phyloP scores from a whole-genome alignment of 768 basidiomycete species.

The Tricholomella constricta region DNA sequence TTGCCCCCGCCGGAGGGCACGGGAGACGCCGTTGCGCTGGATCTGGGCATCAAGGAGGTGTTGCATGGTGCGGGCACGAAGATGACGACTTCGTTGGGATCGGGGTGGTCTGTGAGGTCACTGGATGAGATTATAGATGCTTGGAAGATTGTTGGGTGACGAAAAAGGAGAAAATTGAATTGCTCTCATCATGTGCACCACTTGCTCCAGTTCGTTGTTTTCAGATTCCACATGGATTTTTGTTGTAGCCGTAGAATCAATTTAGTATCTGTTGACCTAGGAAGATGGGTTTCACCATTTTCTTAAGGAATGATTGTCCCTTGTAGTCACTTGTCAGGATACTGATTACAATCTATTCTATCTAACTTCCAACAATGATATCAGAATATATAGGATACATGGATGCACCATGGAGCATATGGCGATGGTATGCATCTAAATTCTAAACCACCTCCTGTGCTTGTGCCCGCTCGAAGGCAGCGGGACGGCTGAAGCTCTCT shows the following conservation, averaged over 20 bases:
- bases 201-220: not conserved
- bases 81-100: conserved; percentile 67
- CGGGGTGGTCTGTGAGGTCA: conserved; percentile 73
- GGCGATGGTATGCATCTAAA: conserved; percentile 5
- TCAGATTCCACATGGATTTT: not conserved
- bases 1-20: conserved; percentile 56
- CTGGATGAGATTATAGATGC: conserved; percentile 64
- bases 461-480: conserved; percentile 33
- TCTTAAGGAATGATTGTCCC: not conserved
- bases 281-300: not conserved
- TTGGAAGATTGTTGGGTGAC: conserved; percentile 41
- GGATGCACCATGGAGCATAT: not conserved
- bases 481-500: conserved; percentile 37
- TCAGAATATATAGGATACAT: conserved; percentile 8
- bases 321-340: not conserved
- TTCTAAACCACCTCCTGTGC: conserved; percentile 8
- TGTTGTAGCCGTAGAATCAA: not conserved
- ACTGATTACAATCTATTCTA: conserved; percentile 12
- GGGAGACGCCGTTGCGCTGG: conserved; percentile 34
- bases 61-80: conserved; percentile 84
- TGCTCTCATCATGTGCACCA: not conserved
- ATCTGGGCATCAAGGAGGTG: conserved; percentile 75
- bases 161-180: too few relatives aligned
- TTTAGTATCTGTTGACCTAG: too few relatives aligned
- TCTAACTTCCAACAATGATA: too few relatives aligned